Base-by-base conservation (phyloP, 2,329 filamentous ascomycete genomes). In the Cladosporium sp. region DNA sequence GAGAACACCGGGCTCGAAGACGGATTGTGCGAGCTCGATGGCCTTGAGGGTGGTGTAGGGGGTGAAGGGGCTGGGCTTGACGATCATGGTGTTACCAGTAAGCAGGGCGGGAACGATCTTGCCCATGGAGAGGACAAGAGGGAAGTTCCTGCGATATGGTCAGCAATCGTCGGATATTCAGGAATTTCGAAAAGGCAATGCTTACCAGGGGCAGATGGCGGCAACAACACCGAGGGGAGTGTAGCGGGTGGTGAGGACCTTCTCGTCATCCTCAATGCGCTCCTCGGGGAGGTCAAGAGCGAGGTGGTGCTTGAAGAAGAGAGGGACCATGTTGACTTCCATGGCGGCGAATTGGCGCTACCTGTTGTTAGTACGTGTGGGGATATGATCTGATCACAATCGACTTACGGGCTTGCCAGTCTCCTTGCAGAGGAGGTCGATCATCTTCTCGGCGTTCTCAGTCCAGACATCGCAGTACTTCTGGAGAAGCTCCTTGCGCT, bases 1-100 rank as follows among this genome's bases (percentile, higher is more conserved):
- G 1, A 87, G 67, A n/a, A 88, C 82, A 37, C 85, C 85, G 0
- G 82, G 78, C 1, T 83, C 83, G 70, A 87, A 83, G 70, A 85
- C 74, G 20, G 77, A 67, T 57, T 81, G 76, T 0, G 77, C 82
- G 2, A 88, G 67, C 68, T 87, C 83, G 12, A 76, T 79, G n/a
- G 85, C 65, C 69, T 88, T 87, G 37, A 88, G 73, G 3, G 74
- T 73, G 2, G 75, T 77, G 69, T 84, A 85, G 5, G 83, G 82
- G 0, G 83, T 83, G 67, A 80, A 84, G 0, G 80, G 80, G 22
- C 66, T 60, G 68, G 77, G 70, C 68, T 73, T 70, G 59, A 70
- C 61, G 56, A 72, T 73, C 62, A 73, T 71, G 17, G 68, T 69
- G 64, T 70, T 71, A n/a, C 71, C 71, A 0, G 83, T 82, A 35